Base-by-base conservation (phyloP, 768 basidiomycete genomes). In the Lentinula boryana region DNA sequence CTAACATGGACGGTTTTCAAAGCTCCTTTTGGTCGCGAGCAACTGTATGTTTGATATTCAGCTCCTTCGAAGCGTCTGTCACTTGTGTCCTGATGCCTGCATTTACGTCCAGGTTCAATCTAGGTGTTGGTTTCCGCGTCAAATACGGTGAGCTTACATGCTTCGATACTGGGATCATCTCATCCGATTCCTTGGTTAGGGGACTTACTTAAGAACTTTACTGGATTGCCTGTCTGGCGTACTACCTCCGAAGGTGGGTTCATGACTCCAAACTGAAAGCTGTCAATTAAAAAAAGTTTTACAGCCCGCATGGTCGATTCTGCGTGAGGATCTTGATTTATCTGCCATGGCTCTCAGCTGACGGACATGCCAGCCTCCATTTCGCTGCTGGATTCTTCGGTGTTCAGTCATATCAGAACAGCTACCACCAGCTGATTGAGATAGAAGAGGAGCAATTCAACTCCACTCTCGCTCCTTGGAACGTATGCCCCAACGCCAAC, bases 11-110 rank as follows among this genome's bases (percentile, higher is more conserved):
- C 13, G 33, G 13, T 2, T 38, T 41, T 13, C 13, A 32, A 27
- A 61, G 89, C 89, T 3, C 89, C 89, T 1, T 91, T 91, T 63
- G 89, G 90, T 8, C 78, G 91, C 43, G 80, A 83, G 60, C 87
- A 93, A 61, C 67, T 91, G 63, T 91, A 75, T 73, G 68, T 62
- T 33, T 64, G 16, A 8, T 40, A 27, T 33, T 33, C 44, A 15
- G 32, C 10, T 31, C 5, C 36, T 8, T 38, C 3, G 36, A 38
- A 38, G 36, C 27, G 27, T 51, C 12, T 18, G 12, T 40, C 23
- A 21, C 16, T 35, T n/a, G 51, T 23, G 16, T 61, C 49, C 58
- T 21, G 40, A 33, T 36, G 43, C 40, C 50, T 32, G 1, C 12
- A 27, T 4, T 3, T 21, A 6, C 46, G 18, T 32, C 2, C n/a